Evolutionary conservation across 495 filamentous ascomycete species (phyloP), one percentile per base, ranked within the genome.

Genomic region (Chaetomidium leptoderma): DNA sequence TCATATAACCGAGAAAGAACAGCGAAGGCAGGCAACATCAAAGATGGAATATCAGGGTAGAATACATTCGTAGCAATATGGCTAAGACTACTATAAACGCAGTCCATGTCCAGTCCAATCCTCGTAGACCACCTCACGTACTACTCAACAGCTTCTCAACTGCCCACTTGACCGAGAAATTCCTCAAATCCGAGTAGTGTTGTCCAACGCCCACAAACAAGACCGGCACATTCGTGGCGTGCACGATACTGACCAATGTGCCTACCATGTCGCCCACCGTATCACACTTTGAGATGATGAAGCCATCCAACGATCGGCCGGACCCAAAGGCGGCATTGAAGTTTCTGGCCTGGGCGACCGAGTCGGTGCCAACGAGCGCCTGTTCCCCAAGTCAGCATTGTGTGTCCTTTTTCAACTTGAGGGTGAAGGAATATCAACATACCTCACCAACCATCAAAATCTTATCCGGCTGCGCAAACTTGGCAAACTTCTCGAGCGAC

Each of bases 211-310:
- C 93, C 63, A 98, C 76, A 68, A 97, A 97, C 6, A 96, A 77
- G 43, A 98, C 91, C 7, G 93, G 93, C 50, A 96, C 92, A 16
- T 92, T 91, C 4, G 95, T 97, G 14, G 93, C 92, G 77, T 96
- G 92, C 40, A 97, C 95, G 79, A 98, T 95, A 72, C 90, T 96
- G 29, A 98, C 93, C 60, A 98, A 72, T 4, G 90, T 96, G 29
- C 93, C 93, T 40, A 96, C 90, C 93, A 97, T 98, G 74, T 97
- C 92, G 26, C 93, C 93, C 42, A 97, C 93, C 1, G 93, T 98
- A 74, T 98, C 93, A 71, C 93, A 98, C 69, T 98, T 98, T 58
- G 86, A 92, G 65, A 98, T 96, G 63, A 98, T 95, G 66, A 98
- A 98, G 3, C 93, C 93, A 71, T 98, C 93, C 45, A 95, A 69